A percentile compares a stretch with the other conserved stretches of the same genome.
phyloP scores from a whole-genome alignment of 2,329 filamentous ascomycete species.

The Fonsecaea nubica region DNA sequence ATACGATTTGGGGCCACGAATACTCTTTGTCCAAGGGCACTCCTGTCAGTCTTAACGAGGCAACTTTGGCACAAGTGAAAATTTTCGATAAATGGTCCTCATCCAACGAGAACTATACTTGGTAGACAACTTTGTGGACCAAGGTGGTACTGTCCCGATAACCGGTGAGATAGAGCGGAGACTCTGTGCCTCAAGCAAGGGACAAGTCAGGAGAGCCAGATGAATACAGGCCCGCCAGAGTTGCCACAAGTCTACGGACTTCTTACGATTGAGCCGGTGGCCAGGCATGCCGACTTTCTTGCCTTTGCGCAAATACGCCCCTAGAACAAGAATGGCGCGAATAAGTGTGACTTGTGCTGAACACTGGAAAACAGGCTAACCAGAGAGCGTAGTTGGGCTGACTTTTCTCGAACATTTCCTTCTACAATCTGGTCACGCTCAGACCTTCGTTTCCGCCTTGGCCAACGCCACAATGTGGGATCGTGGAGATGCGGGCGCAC shows the following conservation, averaged over 20 bases:
- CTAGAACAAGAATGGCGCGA: not conserved
- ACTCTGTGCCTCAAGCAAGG: constrained; percentile 9
- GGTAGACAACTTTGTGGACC: constrained; percentile 6
- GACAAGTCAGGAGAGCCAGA: constrained; percentile 7
- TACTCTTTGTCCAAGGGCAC: not conserved
- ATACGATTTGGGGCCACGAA: not conserved
- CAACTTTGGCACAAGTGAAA: not conserved
- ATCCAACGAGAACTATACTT: not conserved
- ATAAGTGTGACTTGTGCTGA: not conserved
- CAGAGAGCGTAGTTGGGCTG: constrained; percentile 14
- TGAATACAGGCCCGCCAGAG: constrained; percentile 9
- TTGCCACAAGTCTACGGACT: constrained; percentile 15
- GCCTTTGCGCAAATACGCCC: not conserved
- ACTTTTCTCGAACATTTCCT: constrained; percentile 20
- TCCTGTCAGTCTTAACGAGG: not conserved
- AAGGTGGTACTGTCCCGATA: constrained; percentile 8
- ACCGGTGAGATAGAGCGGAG: constrained; percentile 4
- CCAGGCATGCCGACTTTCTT: not conserved
- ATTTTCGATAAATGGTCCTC: not conserved
- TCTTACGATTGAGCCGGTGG: not conserved
- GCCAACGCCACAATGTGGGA: constrained; percentile 26
- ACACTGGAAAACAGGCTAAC: not conserved
- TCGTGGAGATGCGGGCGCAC: constrained; percentile 23
- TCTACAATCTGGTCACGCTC: constrained; percentile 17
- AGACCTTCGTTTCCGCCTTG: constrained; percentile 4